These are phyloP conservation scores for Rhodamnia rubescens DNA, from an alignment of 345 rosid species.

Conservation along the genomic window DNA sequence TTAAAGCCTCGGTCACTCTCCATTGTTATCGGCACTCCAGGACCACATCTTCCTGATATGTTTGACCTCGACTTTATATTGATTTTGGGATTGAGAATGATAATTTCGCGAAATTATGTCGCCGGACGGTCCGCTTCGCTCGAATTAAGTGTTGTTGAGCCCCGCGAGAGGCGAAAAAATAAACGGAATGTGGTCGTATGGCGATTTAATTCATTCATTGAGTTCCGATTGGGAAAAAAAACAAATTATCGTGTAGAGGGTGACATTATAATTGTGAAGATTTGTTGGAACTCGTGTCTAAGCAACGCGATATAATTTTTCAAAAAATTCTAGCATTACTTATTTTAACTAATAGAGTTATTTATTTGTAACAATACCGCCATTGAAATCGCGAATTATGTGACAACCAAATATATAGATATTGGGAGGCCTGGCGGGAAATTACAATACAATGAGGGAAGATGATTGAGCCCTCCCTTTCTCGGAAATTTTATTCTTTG, in stretches of 20 bases:
- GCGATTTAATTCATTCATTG: not conserved
- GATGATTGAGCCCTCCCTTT: too few relatives aligned
- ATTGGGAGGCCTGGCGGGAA: not conserved
- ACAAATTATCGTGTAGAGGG: not conserved
- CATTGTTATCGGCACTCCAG: not conserved
- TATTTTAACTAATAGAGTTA: fast-evolving
- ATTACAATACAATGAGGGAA: not conserved
- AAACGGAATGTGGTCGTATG: not conserved
- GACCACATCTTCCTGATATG: not conserved
- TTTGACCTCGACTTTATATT: not conserved
- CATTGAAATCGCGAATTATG: not conserved
- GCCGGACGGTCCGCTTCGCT: not conserved
- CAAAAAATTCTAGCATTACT: not conserved
- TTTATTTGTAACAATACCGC: not conserved
- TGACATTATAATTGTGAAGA: not conserved
- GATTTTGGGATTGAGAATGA: not conserved
- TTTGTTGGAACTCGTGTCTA: not conserved
- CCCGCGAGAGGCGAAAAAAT: not conserved
- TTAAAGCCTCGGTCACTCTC: not conserved
- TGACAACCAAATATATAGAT: not conserved
- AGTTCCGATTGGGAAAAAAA: not conserved
- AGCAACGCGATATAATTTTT: not conserved
- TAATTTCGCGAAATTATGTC: not conserved
- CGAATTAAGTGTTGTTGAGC: not conserved
- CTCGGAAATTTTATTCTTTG: not conserved